These are phyloP conservation scores for Solanum rostratum DNA, from an alignment of 257 asterid genomes.

Conservation along the genomic window DNA sequence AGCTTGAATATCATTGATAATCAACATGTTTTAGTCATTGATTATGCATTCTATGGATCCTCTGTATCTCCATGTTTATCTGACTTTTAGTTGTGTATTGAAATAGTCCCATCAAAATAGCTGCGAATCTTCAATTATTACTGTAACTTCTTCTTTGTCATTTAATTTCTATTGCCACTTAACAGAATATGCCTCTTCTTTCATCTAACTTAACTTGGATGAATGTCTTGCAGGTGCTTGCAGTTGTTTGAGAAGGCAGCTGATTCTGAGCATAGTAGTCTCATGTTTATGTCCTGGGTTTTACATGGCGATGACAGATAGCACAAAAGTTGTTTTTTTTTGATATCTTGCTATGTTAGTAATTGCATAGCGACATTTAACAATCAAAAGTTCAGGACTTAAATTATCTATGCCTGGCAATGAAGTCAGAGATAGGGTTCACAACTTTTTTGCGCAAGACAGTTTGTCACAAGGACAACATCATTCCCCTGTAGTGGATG, in stretches of 20 bases:
- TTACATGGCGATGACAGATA: neutral
- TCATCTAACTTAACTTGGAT: neutral
- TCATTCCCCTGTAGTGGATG: constrained; percentile 44
- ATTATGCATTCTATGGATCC: neutral
- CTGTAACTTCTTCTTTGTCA: neutral
- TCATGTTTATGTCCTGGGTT: neutral
- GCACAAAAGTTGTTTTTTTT: neutral
- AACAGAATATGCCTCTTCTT: neutral
- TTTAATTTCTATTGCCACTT: neutral
- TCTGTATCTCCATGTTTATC: neutral
- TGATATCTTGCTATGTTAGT: neutral
- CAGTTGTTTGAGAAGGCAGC: neutral
- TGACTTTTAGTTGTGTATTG: neutral
- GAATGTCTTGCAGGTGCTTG: neutral
- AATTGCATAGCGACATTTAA: neutral
- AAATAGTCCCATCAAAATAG: neutral
- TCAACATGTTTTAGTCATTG: neutral
- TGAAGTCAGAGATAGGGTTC: constrained; percentile 80
- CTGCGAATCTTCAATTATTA: neutral
- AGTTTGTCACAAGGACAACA: constrained; percentile 53
- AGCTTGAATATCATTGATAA: neutral
- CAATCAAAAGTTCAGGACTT: constrained; percentile 7
- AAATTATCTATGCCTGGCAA: constrained; percentile 91
- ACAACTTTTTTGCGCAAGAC: constrained; percentile 83
- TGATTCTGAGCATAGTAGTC: neutral